phyloP scores from a whole-genome alignment of 306 rosid species.

The Cotoneaster glaucophyllus region DNA sequence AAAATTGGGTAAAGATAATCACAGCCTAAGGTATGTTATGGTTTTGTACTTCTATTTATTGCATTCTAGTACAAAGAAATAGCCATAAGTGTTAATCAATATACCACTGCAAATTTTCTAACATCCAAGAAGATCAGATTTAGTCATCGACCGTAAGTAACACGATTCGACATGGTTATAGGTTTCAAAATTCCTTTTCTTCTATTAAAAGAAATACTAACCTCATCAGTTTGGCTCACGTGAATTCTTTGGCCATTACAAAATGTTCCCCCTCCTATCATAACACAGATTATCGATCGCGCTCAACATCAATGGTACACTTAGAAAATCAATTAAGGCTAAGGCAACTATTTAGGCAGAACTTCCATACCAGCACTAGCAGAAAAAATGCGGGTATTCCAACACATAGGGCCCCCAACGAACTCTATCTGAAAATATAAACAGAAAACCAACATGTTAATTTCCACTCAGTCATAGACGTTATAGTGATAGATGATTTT shows the following conservation, averaged over 20 bases:
- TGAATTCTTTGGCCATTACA: slow-evolving; percentile 79
- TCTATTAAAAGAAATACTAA: slow-evolving; percentile 8
- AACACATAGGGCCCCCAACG: slow-evolving; percentile 97
- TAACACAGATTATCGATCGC: slow-evolving; percentile 17
- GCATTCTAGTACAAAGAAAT: neutral
- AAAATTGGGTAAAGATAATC: neutral
- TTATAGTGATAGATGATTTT: neutral
- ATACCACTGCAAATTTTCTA: neutral
- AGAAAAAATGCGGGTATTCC: slow-evolving; percentile 85
- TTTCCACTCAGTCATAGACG: neutral
- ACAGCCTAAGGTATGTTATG: neutral
- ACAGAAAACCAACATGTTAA: neutral
- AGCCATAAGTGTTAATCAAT: neutral
- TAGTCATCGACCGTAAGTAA: neutral
- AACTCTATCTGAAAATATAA: slow-evolving; percentile 67
- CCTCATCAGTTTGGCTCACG: slow-evolving; percentile 66
- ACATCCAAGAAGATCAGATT: neutral
- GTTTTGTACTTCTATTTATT: neutral
- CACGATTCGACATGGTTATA: neutral
- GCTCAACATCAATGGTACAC: neutral
- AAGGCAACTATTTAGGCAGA: slow-evolving; percentile 10
- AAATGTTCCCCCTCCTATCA: slow-evolving; percentile 85
- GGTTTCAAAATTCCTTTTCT: neutral
- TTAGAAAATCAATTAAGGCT: slow-evolving; percentile 12
- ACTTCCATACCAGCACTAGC: slow-evolving; percentile 65